phyloP scores from a whole-genome alignment of 202 grass and related monocot species.

The Panicum virgatum region DNA sequence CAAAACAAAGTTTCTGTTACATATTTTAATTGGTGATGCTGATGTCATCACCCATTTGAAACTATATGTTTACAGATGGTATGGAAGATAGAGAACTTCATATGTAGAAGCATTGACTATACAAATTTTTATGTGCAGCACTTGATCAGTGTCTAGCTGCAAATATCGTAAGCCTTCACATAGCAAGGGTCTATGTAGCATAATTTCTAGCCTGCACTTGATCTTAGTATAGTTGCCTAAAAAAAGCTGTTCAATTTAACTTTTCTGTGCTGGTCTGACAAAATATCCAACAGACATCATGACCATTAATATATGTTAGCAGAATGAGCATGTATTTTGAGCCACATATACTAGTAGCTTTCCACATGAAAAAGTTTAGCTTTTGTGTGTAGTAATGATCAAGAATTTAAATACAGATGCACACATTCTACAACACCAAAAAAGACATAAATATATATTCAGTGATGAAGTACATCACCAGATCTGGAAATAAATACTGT shows the following conservation, averaged over 20 bases:
- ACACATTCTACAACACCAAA: background rate
- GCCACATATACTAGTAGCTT: background rate
- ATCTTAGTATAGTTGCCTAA: conserved; percentile 18
- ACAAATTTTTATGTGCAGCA: background rate
- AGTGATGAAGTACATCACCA: background rate
- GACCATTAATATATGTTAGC: background rate
- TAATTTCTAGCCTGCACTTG: background rate
- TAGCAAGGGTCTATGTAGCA: conserved; percentile 25
- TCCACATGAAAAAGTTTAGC: background rate
- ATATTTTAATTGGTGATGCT: background rate
- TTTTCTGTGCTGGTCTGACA: background rate
- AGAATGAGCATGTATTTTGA: background rate
- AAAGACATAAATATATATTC: background rate
- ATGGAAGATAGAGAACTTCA: conserved; percentile 1
- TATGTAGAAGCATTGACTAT: background rate
- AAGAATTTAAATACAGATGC: background rate
- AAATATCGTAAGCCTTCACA: background rate
- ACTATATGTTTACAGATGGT: conserved; percentile 5
- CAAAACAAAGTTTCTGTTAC: background rate
- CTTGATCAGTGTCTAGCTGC: background rate
- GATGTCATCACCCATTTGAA: background rate
- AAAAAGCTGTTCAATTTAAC: background rate
- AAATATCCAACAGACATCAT: background rate
- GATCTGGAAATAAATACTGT: conserved; percentile 16
- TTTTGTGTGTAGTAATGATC: background rate